Base-by-base conservation (phyloP, 2,329 filamentous ascomycete genomes). In the Fusarium equiseti region DNA sequence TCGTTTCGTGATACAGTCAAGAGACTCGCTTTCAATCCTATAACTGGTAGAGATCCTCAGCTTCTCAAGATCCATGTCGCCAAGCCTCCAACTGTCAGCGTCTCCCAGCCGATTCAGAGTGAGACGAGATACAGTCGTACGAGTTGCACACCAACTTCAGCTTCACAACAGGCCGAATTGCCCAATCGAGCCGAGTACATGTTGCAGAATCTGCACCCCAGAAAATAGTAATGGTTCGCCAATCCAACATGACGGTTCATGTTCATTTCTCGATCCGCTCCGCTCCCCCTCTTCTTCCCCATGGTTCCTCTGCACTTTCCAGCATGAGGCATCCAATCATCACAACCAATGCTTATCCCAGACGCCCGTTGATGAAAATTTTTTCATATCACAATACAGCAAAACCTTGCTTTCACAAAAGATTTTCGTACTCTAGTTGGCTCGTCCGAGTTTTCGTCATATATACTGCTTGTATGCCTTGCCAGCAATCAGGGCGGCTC, bases 241-340 rank as follows among this genome's bases (percentile, higher is more conserved):
- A 31, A 43, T 48, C 35, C 51, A 26, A 31, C 31, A 51, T 18
- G 18, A 24, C 13, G 24, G 52, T 55, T 55, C 53, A 24, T 22
- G 51, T 57, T 68, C 22, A 48, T 49, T 68, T 18, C 49, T 59
- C 62, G 56, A 68, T 55, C 62, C 62, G 66, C 52, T 70, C 66
- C 62, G 52, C 67, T 58, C 48, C 60, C 45, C 61, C 45, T 66
- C 24, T 45, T 48, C 42, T 18, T 49, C 52, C 50, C 57, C 68
- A 51, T 58, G 55, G 68, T 68, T 71, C 67, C 67, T 69, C 46
- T 59, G 31, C 44, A 32, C 48, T 40, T 69, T 16, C 52, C 29
- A 54, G 35, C 13, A 59, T 63, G 62, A 71, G 52, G 63, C 55
- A 60, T 44, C 68, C 68, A 71, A 71, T 69, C 68, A 71, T 46